phyloP scores from a whole-genome alignment of 1,139 yeast species.

The Meyerozyma athensensis region DNA sequence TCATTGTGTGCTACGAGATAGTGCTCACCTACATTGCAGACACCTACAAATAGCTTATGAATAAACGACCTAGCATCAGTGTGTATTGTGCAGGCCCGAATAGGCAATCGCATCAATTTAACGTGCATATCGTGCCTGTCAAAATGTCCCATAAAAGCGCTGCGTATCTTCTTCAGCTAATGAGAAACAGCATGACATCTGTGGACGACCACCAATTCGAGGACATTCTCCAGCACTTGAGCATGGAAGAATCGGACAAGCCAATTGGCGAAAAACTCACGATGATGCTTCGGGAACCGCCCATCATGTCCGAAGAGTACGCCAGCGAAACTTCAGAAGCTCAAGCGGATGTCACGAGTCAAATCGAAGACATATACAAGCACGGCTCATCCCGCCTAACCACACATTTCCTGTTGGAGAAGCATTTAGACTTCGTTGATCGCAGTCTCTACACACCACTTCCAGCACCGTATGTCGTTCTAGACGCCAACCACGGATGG shows the following conservation, averaged over 20 bases:
- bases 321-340: constrained; percentile 9
- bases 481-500: constrained; percentile 94
- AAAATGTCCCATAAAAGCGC: constrained; percentile 1
- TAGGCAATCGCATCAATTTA: not conserved
- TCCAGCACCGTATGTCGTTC: constrained; percentile 42
- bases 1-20: constrained; percentile 39
- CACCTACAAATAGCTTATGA: not conserved
- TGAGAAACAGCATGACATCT: not conserved
- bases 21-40: constrained; percentile 21
- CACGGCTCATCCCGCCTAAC: constrained; percentile 20
- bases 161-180: not conserved
- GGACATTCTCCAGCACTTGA: not conserved
- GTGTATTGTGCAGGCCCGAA: not conserved
- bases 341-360: constrained; percentile 22
- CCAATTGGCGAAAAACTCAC: not conserved
- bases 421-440: constrained; percentile 17
- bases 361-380: constrained; percentile 21
- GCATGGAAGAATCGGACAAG: not conserved
- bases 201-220: not conserved
- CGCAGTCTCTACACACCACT: constrained; percentile 39
- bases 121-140: not conserved
- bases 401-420: constrained; percentile 13
- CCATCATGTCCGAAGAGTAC: constrained; percentile 3
- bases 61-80: not conserved
- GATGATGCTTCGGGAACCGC: constrained; percentile 4